Evolutionary conservation across 2,329 filamentous ascomycete genomes (phyloP).

Genomic region (Botrytis squamosa): DNA sequence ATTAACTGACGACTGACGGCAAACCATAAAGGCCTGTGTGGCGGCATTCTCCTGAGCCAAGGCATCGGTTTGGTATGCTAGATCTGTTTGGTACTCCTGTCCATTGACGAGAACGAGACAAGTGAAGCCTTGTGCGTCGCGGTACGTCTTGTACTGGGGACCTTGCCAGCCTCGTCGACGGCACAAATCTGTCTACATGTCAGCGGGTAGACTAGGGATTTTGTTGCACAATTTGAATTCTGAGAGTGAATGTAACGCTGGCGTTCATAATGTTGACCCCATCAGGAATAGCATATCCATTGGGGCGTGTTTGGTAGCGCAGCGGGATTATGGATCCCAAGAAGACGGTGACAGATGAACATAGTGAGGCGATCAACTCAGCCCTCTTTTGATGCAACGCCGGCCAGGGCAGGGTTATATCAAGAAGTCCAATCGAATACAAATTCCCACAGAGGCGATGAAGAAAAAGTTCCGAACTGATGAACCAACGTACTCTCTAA

Average conservation of each 20-base stretch:
- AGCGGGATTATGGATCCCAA: slow-evolving; percentile 18
- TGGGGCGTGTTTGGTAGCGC: slow-evolving; percentile 3
- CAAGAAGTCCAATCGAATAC: slow-evolving; percentile 27
- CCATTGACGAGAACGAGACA: slow-evolving; percentile 95
- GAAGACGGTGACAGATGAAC: slow-evolving; percentile 4
- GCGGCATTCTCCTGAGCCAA: slow-evolving; percentile 91
- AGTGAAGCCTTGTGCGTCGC: slow-evolving; percentile 71
- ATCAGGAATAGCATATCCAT: slow-evolving; percentile 17
- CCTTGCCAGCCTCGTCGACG: slow-evolving; percentile 91
- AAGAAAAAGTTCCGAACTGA: slow-evolving; percentile 27
- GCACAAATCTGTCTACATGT: slow-evolving; percentile 71
- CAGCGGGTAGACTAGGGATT: slow-evolving; percentile 29
- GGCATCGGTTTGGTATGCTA: slow-evolving; percentile 75
- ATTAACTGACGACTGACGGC: slow-evolving; percentile 95
- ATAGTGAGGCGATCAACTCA: slow-evolving; percentile 19
- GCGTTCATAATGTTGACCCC: slow-evolving; percentile 3
- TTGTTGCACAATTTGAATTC: slow-evolving; percentile 24
- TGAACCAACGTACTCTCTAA: slow-evolving; percentile 39
- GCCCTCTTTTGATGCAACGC: slow-evolving; percentile 19
- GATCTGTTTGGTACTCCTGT: slow-evolving; percentile 90
- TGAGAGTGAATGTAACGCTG: slow-evolving; percentile 11
- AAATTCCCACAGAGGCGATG: slow-evolving; percentile 30
- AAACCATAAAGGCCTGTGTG: slow-evolving; percentile 96
- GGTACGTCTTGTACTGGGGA: slow-evolving; percentile 82
- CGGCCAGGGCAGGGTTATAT: slow-evolving; percentile 8